phyloP scores from a whole-genome alignment of 306 rosid species.

The Vigna trinervia region DNA sequence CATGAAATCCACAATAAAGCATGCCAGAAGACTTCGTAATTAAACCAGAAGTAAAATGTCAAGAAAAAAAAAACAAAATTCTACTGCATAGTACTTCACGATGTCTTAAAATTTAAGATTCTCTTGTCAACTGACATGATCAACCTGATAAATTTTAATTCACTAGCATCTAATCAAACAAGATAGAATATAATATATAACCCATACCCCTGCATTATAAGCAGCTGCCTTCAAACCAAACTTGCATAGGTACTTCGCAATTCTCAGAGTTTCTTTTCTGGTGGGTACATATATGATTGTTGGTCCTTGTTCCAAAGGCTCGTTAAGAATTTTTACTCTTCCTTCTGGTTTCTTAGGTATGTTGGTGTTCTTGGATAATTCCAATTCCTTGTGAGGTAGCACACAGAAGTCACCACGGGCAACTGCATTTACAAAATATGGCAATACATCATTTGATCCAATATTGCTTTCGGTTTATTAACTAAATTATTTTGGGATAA shows the following conservation, averaged over 20 bases:
- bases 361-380: slow-evolving; percentile 47
- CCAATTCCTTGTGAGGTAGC: slow-evolving; percentile 52
- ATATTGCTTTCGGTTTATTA: slow-evolving; percentile 36
- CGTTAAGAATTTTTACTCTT: slow-evolving; percentile 52
- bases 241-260: slow-evolving; percentile 69
- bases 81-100: slow-evolving; percentile 23
- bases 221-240: slow-evolving; percentile 93
- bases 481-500: slow-evolving; percentile 20
- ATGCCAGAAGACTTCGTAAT: slow-evolving; percentile 14
- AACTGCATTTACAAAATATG: slow-evolving; percentile 57
- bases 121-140: slow-evolving; percentile 23
- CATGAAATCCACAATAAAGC: slow-evolving; percentile 32
- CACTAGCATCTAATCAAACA: slow-evolving; percentile 29
- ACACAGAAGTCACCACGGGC: slow-evolving; percentile 69
- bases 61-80: neutral
- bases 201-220: slow-evolving; percentile 85
- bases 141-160: slow-evolving; percentile 29
- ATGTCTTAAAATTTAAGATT: slow-evolving; percentile 29
- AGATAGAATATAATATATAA: slow-evolving; percentile 26
- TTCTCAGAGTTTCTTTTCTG: slow-evolving; percentile 75
- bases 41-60: slow-evolving; percentile 12
- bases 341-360: slow-evolving; percentile 57
- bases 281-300: slow-evolving; percentile 88
- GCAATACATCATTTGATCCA: slow-evolving; percentile 22
- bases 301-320: slow-evolving; percentile 70